Evolutionary conservation across 2,329 filamentous ascomycete genomes (phyloP), one percentile per base, ranked within the genome.

Genomic region (Trichoderma sp.): DNA sequence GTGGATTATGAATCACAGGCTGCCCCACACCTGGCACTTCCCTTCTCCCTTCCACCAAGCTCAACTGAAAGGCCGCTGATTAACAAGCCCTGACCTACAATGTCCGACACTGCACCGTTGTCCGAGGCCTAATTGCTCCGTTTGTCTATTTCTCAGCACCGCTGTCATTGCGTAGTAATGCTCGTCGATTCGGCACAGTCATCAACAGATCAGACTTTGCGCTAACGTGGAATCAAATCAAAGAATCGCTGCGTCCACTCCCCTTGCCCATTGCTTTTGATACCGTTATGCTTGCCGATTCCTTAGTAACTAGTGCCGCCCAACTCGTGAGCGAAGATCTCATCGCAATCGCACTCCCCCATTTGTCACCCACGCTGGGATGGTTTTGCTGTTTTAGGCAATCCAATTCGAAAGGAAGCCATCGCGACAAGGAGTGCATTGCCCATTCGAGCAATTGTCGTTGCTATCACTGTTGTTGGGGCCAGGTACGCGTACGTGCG

Each of bases 1-100:
- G 53, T 70, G 68, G 68, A 71, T 71, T 71, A 71, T 71, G 68
- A 71, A 71, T 71, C 68, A 71, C 26, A 61, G 18, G 12, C 24
- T 4, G 66, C 18, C 57, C 53, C 66, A 24, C 39, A 9, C 56
- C 58, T 21, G 14, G 34, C 51, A 14, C 18, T 32, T 21, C 53
- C 43, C 32, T 36, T 9, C 34, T 36, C 34, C 34, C 34, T 36
- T 0, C 34, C 36, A 15, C 4, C 15, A 39, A 39, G 36, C 36
- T 47, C 30, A 14, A 34, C 32, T 34, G 12, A 1, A 34, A 34
- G 26, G 26, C 68, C 68, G 69, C 69, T 71, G 65, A 71, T 65
- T 71, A 65, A 71, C 68, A 26, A 36, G 26, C 24, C 15, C 24
- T 36, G 14, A 68, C 47, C 66, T 26, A 53, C 69, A 71, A 71